Conservation (phyloP, 2,329 filamentous ascomycete genomes). For the Mycosphaerelloides madeirae region DNA sequence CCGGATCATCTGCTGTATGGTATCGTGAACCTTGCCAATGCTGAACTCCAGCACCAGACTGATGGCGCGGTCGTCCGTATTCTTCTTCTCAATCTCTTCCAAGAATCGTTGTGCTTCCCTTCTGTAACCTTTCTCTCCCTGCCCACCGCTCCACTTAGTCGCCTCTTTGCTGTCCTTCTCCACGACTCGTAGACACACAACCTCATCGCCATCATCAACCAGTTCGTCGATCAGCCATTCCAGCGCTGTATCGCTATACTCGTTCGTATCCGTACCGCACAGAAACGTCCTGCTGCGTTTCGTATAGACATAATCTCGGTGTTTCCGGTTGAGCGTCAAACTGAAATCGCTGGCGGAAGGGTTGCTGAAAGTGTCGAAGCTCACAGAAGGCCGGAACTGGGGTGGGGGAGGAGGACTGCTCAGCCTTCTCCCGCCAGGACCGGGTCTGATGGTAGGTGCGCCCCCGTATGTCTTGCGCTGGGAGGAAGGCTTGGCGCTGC, state of each 20-base stretch:
- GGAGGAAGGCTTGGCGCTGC: constrained; percentile 26
- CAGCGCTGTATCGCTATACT: constrained; percentile 86
- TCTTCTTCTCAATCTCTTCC: constrained; percentile 72
- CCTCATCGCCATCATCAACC: constrained; percentile 88
- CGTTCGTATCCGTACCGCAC: constrained; percentile 84
- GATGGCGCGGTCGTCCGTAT: constrained; percentile 75
- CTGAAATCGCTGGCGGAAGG: constrained; percentile 66
- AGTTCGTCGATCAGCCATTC: constrained; percentile 90
- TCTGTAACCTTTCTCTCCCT: constrained; percentile 57
- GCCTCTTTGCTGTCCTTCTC: constrained; percentile 74
- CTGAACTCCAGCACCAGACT: constrained; percentile 82
- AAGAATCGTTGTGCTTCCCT: constrained; percentile 71
- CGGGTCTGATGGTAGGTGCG: constrained; percentile 7
- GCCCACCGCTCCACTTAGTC: constrained; percentile 34
- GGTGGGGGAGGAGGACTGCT: constrained; percentile 32
- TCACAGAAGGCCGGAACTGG: constrained; percentile 63
- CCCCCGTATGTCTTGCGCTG: constrained; percentile 9
- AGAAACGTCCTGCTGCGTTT: constrained; percentile 83
- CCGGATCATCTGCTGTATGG: constrained; percentile 86
- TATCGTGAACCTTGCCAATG: constrained; percentile 82
- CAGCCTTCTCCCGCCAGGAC: constrained; percentile 19
- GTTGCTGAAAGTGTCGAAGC: constrained; percentile 69
- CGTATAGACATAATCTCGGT: constrained; percentile 77
- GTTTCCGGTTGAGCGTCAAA: constrained; percentile 77
- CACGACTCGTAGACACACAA: constrained; percentile 82